phyloP scores from a whole-genome alignment of 1,284 basidiomycete species.

The Schizophyllum amplum region DNA sequence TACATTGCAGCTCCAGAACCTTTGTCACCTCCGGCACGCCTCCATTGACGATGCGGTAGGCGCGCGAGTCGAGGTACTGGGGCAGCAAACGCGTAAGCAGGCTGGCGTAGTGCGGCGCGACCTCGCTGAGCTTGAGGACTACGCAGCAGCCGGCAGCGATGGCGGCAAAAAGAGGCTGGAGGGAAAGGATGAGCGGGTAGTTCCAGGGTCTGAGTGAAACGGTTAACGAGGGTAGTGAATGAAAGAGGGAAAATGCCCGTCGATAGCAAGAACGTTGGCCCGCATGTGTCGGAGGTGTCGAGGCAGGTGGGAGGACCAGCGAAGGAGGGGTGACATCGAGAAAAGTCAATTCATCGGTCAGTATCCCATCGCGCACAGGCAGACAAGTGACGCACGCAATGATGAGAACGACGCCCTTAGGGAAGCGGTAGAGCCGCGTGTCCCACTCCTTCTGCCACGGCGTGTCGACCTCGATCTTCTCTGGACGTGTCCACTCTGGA shows the following conservation, averaged over 20 bases:
- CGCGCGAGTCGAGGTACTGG: constrained; percentile 74
- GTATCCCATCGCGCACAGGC: no score
- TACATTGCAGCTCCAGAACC: constrained; percentile 31
- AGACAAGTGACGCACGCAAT: constrained; percentile 24
- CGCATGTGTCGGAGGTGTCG: no score
- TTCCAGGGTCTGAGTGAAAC: constrained; percentile 32
- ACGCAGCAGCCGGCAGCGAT: constrained; percentile 76
- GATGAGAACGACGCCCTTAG: constrained; percentile 40
- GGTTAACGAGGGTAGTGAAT: background rate
- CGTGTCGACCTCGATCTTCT: constrained; percentile 27
- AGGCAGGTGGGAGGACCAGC: no score
- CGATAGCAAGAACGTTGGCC: no score
- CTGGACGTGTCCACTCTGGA: constrained; percentile 44
- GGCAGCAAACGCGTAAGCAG: constrained; percentile 70
- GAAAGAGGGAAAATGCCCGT: background rate
- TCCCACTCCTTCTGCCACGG: constrained; percentile 32
- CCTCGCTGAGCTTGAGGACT: constrained; percentile 77
- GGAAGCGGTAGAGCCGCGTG: constrained; percentile 39
- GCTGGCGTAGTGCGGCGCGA: constrained; percentile 56
- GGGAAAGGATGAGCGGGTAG: constrained; percentile 24
- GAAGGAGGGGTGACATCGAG: no score
- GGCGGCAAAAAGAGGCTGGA: constrained; percentile 48
- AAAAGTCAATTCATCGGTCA: no score
- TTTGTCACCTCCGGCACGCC: constrained; percentile 68
- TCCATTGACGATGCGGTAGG: constrained; percentile 72